Conservation (phyloP, 192 early-diverging fungal species). For the Dissophora ornata region DNA sequence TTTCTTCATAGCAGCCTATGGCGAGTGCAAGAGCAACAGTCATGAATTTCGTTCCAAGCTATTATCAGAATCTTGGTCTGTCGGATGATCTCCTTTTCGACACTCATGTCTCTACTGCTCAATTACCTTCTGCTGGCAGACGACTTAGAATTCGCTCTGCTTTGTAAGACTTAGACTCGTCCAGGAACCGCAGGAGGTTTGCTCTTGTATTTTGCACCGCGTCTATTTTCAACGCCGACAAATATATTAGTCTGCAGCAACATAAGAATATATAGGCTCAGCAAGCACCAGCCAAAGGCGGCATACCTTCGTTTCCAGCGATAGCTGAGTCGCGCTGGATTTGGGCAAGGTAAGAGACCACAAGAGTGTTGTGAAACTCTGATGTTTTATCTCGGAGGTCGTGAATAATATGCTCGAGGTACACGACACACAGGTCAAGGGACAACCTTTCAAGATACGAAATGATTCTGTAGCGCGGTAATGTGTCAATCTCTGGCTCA, state of each 20-base stretch:
- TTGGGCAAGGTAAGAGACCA: conserved; percentile 82
- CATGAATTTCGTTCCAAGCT: too few relatives aligned
- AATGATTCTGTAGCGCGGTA: conserved; percentile 71
- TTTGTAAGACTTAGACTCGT: conserved; percentile 74
- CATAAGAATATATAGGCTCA: too few relatives aligned
- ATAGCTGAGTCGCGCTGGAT: conserved; percentile 56
- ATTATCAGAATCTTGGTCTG: too few relatives aligned
- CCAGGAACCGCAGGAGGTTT: conserved; percentile 76
- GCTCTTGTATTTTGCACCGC: conserved; percentile 28
- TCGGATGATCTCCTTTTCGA: neutral
- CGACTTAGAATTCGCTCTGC: conserved; percentile 79
- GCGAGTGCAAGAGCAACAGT: too few relatives aligned
- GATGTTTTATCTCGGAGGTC: conserved; percentile 73
- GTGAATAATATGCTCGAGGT: conserved; percentile 85
- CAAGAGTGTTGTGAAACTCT: conserved; percentile 82
- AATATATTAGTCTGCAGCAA: too few relatives aligned
- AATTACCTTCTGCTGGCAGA: conserved; percentile 77
- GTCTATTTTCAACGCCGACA: conserved; percentile 4
- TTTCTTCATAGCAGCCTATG: conserved; percentile 82
- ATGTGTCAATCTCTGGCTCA: conserved; percentile 66
- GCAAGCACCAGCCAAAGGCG: neutral
- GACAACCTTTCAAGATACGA: conserved; percentile 77
- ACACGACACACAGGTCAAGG: conserved; percentile 73
- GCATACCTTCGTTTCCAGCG: conserved; percentile 26
- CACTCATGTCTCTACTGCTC: neutral